These are phyloP conservation scores for Pestalotiopsis sp. DNA, from an alignment of 2,329 filamentous ascomycete species.

Conservation along the genomic window DNA sequence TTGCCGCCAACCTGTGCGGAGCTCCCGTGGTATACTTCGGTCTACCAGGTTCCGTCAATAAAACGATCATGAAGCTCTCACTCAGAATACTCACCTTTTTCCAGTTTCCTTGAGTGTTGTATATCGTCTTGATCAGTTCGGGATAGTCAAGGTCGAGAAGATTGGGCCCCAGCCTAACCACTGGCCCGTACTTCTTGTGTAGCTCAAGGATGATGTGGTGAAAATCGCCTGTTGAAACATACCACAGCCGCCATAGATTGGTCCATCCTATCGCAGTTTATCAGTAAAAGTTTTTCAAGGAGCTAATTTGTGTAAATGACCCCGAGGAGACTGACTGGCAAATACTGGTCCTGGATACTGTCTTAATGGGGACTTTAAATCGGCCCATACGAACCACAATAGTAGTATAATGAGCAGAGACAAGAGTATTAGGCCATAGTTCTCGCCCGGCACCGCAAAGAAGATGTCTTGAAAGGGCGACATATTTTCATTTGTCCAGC, in stretches of 20 bases:
- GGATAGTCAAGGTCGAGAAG: slow-evolving; percentile 2
- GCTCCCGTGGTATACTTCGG: slow-evolving; percentile 39
- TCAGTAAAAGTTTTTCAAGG: neutral
- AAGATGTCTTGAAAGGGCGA: neutral
- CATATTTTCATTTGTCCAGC: neutral
- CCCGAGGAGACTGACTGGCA: neutral
- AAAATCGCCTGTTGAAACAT: neutral
- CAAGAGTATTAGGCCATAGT: neutral
- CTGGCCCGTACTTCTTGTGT: neutral
- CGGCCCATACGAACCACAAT: neutral
- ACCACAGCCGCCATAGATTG: neutral
- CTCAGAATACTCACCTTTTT: neutral
- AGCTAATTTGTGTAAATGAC: neutral
- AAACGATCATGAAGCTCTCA: neutral
- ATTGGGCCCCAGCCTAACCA: neutral
- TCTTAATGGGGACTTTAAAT: neutral
- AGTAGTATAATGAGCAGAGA: neutral
- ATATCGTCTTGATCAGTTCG: neutral
- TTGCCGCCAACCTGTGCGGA: slow-evolving; percentile 36
- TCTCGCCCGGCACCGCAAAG: neutral
- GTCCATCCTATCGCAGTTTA: neutral
- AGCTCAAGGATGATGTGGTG: neutral
- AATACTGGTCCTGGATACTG: neutral
- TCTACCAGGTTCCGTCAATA: slow-evolving; percentile 23
- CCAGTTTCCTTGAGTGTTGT: neutral